phyloP scores from a whole-genome alignment of 192 early-diverging fungal species.

The Mortierella claussenii region DNA sequence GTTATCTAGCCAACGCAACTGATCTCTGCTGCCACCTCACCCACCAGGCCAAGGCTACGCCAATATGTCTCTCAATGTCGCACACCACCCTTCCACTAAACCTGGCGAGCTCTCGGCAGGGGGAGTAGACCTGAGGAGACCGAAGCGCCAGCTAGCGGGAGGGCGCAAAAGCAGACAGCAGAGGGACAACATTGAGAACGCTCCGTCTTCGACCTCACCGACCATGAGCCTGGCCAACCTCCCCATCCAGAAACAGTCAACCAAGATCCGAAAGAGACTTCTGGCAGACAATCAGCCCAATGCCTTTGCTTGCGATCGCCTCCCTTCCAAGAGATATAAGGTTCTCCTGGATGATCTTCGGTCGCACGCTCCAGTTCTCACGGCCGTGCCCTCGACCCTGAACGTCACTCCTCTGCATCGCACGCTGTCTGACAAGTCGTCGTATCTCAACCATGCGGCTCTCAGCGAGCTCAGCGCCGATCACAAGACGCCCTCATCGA shows the following conservation, averaged over 20 bases:
- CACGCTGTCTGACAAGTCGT: constrained; percentile 39
- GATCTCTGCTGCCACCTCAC: not conserved
- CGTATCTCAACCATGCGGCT: constrained; percentile 31
- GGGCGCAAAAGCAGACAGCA: constrained; percentile 20
- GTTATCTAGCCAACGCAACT: constrained; percentile 8
- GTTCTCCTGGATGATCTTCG: constrained; percentile 13
- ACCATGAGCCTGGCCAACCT: constrained; percentile 20
- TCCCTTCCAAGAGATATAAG: constrained; percentile 16
- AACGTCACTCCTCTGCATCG: constrained; percentile 28
- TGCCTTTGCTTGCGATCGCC: constrained; percentile 6
- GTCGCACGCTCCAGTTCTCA: not conserved
- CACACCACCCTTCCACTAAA: constrained; percentile 9
- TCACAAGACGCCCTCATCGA: constrained; percentile 5
- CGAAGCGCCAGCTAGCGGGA: constrained; percentile 1
- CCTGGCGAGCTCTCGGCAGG: constrained; percentile 1
- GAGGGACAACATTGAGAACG: constrained; percentile 30
- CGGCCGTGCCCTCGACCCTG: not conserved
- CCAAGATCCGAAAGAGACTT: constrained; percentile 28
- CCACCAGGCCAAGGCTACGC: not conserved
- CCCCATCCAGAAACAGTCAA: constrained; percentile 37
- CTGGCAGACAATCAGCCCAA: constrained; percentile 21
- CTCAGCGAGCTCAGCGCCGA: not conserved
- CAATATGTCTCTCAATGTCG: constrained; percentile 28
- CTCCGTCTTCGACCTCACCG: not conserved
- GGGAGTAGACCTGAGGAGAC: constrained; percentile 10